Evolutionary conservation across 2,329 filamentous ascomycete genomes (phyloP), one percentile per base, ranked within the genome.

Genomic region (Colletotrichum graminicola): DNA sequence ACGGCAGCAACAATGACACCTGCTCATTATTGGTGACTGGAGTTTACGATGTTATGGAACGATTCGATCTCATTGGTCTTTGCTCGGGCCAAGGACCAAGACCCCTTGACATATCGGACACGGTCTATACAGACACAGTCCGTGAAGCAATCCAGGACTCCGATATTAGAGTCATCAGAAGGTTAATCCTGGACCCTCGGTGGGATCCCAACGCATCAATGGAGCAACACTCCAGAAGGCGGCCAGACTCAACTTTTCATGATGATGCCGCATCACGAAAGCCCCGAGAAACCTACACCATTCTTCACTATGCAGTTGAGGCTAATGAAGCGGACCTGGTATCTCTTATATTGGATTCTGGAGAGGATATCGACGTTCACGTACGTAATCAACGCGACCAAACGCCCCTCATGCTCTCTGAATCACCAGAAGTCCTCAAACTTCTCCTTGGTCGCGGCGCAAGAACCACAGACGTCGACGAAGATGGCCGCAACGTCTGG

Each of bases 341-440:
- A 11, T 73, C 77, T 2, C 45, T 76, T 2, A 75, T 84, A 2
- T 68, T 79, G 43, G 57, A 71, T 2, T 74, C 75, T 3, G 76
- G 76, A 1, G 76, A 78, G 10, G 73, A 80, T 34, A 60, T 82
- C 11, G 72, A 82, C 41, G 62, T 82, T 6, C 73, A 75, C 10
- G 73, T 75, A 0, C 71, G 71, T 1, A 80, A 83, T 26, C 55
- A 66, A 1, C 63, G 72, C 0, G 78, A 78, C 0, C 78, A 79
- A 26, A 82, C 82, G 2, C 81, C 82, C 0, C 62, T 84, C 4
- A 78, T 83, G 77, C 66, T 80, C 0, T 75, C 75, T 14, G 81
- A 83, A 49, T 74, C 75, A 2, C 62, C 73, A 0, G 36, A 62
- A 1, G 75, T 77, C 6, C 70, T 83, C 14, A 62, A 72, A 0